phyloP scores from a whole-genome alignment of 2,329 filamentous ascomycete genomes.

The Berkeleyomyces basicola region DNA sequence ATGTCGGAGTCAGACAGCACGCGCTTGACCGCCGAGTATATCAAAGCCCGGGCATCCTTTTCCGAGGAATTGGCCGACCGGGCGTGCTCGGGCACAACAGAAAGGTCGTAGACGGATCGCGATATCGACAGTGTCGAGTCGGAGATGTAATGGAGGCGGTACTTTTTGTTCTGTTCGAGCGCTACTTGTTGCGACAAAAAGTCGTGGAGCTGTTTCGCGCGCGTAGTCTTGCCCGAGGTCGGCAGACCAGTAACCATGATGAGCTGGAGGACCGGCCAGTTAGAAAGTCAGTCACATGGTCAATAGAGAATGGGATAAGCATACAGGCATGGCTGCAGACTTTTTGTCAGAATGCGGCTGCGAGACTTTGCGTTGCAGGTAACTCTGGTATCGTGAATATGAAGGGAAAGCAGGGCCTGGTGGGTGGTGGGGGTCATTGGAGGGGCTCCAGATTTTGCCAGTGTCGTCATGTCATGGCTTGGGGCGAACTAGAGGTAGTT shows the following conservation, averaged over 20 bases:
- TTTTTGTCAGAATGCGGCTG: no score
- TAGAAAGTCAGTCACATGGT: conserved; percentile 5
- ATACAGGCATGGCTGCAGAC: neutral
- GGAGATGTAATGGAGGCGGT: conserved; percentile 58
- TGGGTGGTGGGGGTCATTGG: neutral
- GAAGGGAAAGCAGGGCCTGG: neutral
- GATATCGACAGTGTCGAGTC: conserved; percentile 55
- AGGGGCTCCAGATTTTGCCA: conserved; percentile 5
- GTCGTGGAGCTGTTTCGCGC: conserved; percentile 46
- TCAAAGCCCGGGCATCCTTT: conserved; percentile 62
- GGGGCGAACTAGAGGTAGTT: neutral
- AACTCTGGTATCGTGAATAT: neutral
- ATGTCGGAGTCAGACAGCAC: conserved; percentile 55
- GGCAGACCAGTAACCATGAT: conserved; percentile 52
- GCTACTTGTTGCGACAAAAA: conserved; percentile 44
- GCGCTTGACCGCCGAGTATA: conserved; percentile 66
- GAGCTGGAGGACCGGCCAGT: conserved; percentile 28
- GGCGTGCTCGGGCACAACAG: conserved; percentile 36
- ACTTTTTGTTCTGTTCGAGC: conserved; percentile 24
- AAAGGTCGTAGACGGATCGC: conserved; percentile 52
- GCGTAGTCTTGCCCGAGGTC: conserved; percentile 51
- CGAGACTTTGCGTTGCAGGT: no score
- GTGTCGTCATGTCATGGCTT: neutral
- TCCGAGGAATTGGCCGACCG: conserved; percentile 59
- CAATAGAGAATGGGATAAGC: neutral